A percentile compares a stretch with the other conserved stretches of the same genome.
phyloP scores from a whole-genome alignment of 2,329 filamentous ascomycete genomes.

The Colletotrichum incanum region DNA sequence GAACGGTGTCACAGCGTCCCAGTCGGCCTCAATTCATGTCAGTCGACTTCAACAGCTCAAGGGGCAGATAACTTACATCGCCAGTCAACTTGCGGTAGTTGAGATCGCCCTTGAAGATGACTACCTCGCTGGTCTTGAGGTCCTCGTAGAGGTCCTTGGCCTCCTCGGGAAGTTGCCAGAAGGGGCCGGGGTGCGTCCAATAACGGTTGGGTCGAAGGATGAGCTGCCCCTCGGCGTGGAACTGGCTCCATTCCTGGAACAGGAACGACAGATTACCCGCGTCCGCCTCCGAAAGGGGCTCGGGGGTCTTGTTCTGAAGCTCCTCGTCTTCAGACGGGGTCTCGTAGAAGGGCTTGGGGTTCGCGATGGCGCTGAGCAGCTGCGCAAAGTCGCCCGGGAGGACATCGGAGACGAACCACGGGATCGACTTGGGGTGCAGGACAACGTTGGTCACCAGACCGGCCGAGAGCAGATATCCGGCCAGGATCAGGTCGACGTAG shows the following conservation, averaged over 20 bases:
- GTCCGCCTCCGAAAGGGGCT: conserved; percentile 78
- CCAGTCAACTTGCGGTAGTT: conserved; percentile 95
- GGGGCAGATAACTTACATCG: conserved; percentile 74
- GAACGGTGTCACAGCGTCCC: conserved; percentile 92
- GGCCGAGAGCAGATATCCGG: conserved; percentile 88
- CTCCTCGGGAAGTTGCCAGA: conserved; percentile 85
- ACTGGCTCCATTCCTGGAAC: conserved; percentile 84
- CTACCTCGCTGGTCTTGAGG: conserved; percentile 85
- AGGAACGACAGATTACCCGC: conserved; percentile 79
- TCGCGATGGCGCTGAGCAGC: conserved; percentile 85
- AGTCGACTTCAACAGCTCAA: neutral
- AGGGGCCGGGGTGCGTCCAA: conserved; percentile 92
- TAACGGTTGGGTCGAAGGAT: conserved; percentile 88
- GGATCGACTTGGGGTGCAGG: conserved; percentile 93
- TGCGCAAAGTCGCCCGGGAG: conserved; percentile 87
- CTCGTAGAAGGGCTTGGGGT: conserved; percentile 85
- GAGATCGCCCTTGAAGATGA: conserved; percentile 97
- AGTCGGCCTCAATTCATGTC: conserved; percentile 70
- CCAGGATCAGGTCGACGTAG: conserved; percentile 93
- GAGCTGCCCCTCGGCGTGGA: conserved; percentile 88
- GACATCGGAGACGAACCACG: conserved; percentile 99
- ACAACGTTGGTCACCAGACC: conserved; percentile 90
- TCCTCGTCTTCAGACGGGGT: conserved; percentile 78
- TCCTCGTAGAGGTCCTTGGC: conserved; percentile 81
- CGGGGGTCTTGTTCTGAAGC: conserved; percentile 69